phyloP scores from a whole-genome alignment of 257 asterid species.

The Forsythia viridissima region DNA sequence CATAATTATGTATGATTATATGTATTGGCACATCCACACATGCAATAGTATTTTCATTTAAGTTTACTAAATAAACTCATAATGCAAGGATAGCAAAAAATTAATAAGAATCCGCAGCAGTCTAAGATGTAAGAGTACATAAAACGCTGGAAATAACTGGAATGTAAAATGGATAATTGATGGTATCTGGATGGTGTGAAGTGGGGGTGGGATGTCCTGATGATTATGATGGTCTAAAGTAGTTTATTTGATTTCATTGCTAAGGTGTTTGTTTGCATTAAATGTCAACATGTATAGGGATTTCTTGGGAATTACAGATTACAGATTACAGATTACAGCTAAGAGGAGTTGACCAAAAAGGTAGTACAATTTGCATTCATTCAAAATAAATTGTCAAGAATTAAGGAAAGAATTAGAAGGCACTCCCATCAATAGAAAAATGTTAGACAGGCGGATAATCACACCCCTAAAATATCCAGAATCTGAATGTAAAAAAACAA shows the following conservation, averaged over 20 bases:
- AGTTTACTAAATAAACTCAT: background rate
- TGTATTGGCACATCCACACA: background rate
- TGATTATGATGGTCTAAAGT: background rate
- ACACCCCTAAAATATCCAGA: background rate
- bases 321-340: background rate
- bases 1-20: background rate
- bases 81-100: background rate
- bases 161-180: background rate
- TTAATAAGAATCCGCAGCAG: background rate
- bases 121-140: background rate
- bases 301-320: background rate
- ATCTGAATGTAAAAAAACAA: background rate
- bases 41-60: no score
- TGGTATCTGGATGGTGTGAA: background rate
- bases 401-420: background rate
- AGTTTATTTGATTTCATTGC: background rate
- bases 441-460: background rate
- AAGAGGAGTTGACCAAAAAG: background rate
- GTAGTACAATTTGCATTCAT: background rate
- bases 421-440: background rate
- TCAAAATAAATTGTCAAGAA: background rate
- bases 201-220: background rate
- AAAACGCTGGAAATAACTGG: background rate
- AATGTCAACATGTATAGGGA: background rate
- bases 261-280: background rate